These are phyloP conservation scores for Amylocarpus encephaloides DNA, from an alignment of 2,329 filamentous ascomycete genomes.

Conservation along the genomic window DNA sequence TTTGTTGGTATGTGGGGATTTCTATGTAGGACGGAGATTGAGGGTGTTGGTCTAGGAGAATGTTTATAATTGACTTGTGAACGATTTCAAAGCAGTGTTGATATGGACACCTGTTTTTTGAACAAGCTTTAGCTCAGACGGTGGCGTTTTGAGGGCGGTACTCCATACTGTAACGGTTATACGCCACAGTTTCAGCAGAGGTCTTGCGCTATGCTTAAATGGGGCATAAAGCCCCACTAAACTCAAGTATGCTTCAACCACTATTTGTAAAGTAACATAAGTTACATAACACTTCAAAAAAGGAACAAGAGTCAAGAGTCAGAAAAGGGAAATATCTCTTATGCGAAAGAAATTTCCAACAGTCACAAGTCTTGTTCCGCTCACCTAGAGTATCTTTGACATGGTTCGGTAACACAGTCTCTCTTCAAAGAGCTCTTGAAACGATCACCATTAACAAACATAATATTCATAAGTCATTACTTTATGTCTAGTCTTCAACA, in stretches of 20 bases:
- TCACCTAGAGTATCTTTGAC: not conserved
- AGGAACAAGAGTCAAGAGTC: no score
- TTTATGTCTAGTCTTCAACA: not conserved
- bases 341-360: no score
- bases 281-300: no score
- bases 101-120: conserved; percentile 10
- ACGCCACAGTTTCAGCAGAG: no score
- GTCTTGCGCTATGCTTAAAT: no score
- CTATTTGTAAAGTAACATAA: no score
- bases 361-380: not conserved
- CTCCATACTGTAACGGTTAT: no score
- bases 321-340: no score
- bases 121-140: conserved; percentile 1
- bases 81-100: conserved; percentile 17
- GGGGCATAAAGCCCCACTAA: not conserved
- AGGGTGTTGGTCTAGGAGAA: not conserved
- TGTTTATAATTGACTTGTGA: not conserved
- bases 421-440: no score
- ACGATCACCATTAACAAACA: no score
- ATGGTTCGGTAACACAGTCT: no score
- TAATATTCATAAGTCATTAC: not conserved
- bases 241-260: not conserved
- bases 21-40: not conserved
- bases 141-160: no score
- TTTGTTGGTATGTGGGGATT: not conserved